A percentile compares a stretch with the other conserved stretches of the same genome.
phyloP scores from a whole-genome alignment of 768 basidiomycete species.

The Rhodotorula babjevae region DNA sequence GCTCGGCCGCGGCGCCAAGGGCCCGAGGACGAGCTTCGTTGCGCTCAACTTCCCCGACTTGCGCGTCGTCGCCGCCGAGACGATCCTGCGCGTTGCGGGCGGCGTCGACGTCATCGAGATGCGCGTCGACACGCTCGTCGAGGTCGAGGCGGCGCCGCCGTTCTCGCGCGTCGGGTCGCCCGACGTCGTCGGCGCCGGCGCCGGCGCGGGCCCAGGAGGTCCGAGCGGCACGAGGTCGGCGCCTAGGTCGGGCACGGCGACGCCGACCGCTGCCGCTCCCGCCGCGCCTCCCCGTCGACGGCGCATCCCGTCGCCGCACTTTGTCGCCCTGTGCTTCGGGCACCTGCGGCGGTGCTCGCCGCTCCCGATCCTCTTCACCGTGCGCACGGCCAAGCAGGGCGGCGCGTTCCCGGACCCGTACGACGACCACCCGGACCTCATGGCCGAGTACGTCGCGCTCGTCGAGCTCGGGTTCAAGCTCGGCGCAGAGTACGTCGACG shows the following conservation, averaged over 20 bases:
- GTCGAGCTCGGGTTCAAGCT: slow-evolving; percentile 69
- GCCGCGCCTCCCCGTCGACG: background rate
- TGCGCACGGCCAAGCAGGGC: slow-evolving; percentile 77
- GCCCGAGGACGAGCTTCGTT: slow-evolving; percentile 32
- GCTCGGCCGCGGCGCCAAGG: slow-evolving; percentile 31
- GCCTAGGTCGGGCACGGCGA: background rate
- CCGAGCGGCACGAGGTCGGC: no score
- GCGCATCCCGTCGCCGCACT: slow-evolving; percentile 46
- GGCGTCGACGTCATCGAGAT: slow-evolving; percentile 89
- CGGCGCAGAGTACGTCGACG: slow-evolving; percentile 85
- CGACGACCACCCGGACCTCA: slow-evolving; percentile 60
- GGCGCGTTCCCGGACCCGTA: slow-evolving; percentile 79
- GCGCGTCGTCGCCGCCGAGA: slow-evolving; percentile 22
- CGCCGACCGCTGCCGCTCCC: background rate
- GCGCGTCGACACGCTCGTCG: slow-evolving; percentile 61
- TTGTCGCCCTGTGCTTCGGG: slow-evolving; percentile 73
- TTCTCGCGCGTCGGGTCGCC: background rate
- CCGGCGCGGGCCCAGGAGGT: no score
- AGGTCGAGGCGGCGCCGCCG: slow-evolving; percentile 10
- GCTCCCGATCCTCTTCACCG: slow-evolving; percentile 85
- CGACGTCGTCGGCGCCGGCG: no score
- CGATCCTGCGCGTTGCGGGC: slow-evolving; percentile 47
- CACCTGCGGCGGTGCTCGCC: slow-evolving; percentile 67
- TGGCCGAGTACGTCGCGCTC: slow-evolving; percentile 66
- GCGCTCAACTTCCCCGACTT: slow-evolving; percentile 34